Base-by-base conservation (phyloP, 441 rosid genomes). In the Euphorbia celastroides region DNA sequence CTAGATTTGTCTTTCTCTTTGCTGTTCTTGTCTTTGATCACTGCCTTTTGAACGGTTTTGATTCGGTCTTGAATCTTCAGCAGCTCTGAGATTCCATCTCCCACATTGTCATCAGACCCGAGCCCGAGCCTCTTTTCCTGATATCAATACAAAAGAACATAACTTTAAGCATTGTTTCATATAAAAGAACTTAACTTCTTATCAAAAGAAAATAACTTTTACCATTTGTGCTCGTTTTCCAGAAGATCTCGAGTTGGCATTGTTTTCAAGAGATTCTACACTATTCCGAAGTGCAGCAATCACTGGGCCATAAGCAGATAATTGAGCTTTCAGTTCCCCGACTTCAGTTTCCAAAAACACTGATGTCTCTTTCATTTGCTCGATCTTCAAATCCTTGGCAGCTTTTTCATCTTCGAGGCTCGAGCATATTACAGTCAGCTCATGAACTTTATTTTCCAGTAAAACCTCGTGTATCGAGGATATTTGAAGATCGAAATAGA, bases 51-150 rank as follows among this genome's bases (percentile, higher is more conserved):
- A 65, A 88, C 81, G 64, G 85, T 86, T 78, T 82, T 83, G 46
- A 95, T 79, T 77, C 86, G 79, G 66, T 77, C 68, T 72, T 80
- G 84, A 81, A 92, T 81, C 78, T 80, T 80, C 82, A 75, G 85
- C 83, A 95, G 80, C 69, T 86, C 85, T 52, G 80, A 78, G 73
- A 92, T 75, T 70, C 84, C 92, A 66, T 72, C 78, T 34, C 77
- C 60, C 62, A 57, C 59, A 25, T 52, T 69, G 65, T 70, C 55
- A 57, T 67, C 70, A 48, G 63, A 67, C 41, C 23, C 44, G 61
- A 65, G 68, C 57, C 73, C 81, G 65, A 72, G 68, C 41, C 34
- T 67, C 44, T 12, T 75, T 68, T 77, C 80, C 62, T 64, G 77
- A 46, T 68, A 63, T 7, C 44, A 57, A 80, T 28, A 34, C 48